Base-by-base conservation (phyloP, 176 grass and related monocot genomes). In the Rhynchospora pubera region DNA sequence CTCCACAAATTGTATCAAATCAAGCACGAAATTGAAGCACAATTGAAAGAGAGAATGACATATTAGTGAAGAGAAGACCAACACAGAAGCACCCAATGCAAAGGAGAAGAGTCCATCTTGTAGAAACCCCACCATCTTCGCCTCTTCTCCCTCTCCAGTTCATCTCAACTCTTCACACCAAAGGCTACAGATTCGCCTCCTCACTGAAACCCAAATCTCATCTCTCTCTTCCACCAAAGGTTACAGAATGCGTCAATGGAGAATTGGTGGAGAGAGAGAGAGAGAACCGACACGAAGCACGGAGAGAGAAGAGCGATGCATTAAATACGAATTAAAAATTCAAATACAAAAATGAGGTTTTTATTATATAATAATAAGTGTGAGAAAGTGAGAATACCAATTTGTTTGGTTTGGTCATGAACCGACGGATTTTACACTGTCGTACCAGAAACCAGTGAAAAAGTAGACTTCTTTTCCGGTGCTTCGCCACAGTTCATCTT, bases 11-110 rank as follows among this genome's bases (percentile, higher is more conserved):
- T 24, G 23, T 12, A 50, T 15, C 26, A 13, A 75, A n/a, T 34
- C n/a, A 23, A 59, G 11, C 6, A 63, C 13, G 3, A 62, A 13
- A 56, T 51, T 30, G 46, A 28, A 39, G 32, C 61, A 51, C 47
- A 65, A 81, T 67, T 16, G 51, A 76, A 88, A 69, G 19, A 55
- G 18, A 44, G 5, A 77, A 62, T 84, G 14, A 97, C 94, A 90
- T 92, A 81, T 87, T 84, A 63, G 94, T 94, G 88, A 97, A 97
- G 90, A 97, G 84, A 16, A 97, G 85, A 48, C 91, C 94, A 74
- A 93, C 81, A 89, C 48, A 89, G 87, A 97, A 97, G 90, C 94
- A 89, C 45, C 94, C 90, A 74, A 92, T 85, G 87, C 94, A 97
- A 85, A 97, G 87, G 86, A 97, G 82, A 30, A 97, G 55, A 22